Percentiles rank a stretch among this genome's conserved stretches.
phyloP scores from a whole-genome alignment of 2,329 filamentous ascomycete genomes.

The Aspergillus sp. region DNA sequence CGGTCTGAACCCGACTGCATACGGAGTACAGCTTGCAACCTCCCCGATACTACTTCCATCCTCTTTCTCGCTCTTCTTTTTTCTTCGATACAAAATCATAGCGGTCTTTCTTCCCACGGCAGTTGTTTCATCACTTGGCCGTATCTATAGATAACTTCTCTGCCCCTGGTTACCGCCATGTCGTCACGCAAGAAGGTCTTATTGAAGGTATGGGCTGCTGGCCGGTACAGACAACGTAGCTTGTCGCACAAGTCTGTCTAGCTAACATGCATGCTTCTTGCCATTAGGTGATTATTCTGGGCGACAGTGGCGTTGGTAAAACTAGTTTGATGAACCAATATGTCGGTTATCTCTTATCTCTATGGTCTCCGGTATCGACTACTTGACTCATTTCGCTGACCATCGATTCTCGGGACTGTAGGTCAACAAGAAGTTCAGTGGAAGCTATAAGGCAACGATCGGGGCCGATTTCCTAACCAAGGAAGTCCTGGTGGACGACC shows the following conservation, averaged over 20 bases:
- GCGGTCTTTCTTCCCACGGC: background rate
- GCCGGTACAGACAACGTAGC: constrained; percentile 3
- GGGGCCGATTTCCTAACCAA: constrained; percentile 97
- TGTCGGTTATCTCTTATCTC: constrained; percentile 51
- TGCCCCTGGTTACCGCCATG: constrained; percentile 42
- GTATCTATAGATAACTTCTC: background rate
- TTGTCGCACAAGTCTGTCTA: background rate
- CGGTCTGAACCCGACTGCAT: constrained; percentile 8
- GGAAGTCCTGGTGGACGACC: constrained; percentile 93
- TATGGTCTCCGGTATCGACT: background rate
- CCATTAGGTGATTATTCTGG: constrained; percentile 88
- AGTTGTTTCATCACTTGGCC: background rate
- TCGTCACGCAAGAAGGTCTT: constrained; percentile 82
- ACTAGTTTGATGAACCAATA: constrained; percentile 99
- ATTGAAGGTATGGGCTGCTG: constrained; percentile 58
- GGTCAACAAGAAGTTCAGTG: constrained; percentile 99
- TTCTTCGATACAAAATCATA: background rate
- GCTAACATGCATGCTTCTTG: constrained; percentile 6
- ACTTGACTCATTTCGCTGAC: constrained; percentile 10
- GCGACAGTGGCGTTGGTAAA: constrained; percentile 97
- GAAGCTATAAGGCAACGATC: constrained; percentile 98
- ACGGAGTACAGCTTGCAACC: background rate
- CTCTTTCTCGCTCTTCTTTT: background rate
- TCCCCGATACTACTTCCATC: constrained; percentile 1
- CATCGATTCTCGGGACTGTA: constrained; percentile 30